phyloP scores from a whole-genome alignment of 2,329 filamentous ascomycete species.

The Neofusicoccum kwambonambiense region DNA sequence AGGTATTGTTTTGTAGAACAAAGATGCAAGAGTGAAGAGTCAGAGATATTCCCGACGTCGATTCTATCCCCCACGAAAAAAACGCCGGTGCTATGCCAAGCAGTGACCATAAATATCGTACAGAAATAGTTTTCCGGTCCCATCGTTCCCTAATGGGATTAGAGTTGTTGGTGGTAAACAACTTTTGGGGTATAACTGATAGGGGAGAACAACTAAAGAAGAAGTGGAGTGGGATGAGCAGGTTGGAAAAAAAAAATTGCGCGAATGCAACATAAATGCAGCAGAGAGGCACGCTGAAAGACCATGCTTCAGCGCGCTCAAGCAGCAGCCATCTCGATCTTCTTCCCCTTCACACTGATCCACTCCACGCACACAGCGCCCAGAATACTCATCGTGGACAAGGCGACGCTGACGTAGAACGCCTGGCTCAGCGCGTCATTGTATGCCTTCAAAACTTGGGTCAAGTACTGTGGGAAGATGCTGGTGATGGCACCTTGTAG shows the following conservation, averaged over 20 bases:
- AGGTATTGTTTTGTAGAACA: no score
- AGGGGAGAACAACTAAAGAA: not conserved
- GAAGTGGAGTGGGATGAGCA: not conserved
- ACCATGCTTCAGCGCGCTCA: not conserved
- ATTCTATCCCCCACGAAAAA: not conserved
- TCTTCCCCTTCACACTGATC: slow-evolving; percentile 63
- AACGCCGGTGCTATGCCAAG: not conserved
- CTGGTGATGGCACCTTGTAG: slow-evolving; percentile 54
- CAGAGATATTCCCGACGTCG: not conserved
- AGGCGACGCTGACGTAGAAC: slow-evolving; percentile 60
- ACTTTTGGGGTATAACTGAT: not conserved
- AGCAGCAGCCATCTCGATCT: slow-evolving; percentile 21
- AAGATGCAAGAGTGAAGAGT: not conserved
- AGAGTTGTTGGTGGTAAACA: not conserved
- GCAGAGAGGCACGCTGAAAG: not conserved
- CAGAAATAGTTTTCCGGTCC: not conserved
- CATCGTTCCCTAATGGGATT: not conserved
- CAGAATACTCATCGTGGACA: slow-evolving; percentile 54
- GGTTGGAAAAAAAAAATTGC: not conserved
- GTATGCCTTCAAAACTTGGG: slow-evolving; percentile 61
- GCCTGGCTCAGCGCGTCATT: slow-evolving; percentile 59
- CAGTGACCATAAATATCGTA: not conserved
- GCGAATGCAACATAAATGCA: not conserved
- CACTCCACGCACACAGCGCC: slow-evolving; percentile 61
- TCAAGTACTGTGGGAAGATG: slow-evolving; percentile 41